Conservation (phyloP, 192 early-diverging fungal species). For the Cetraspora pellucida region DNA sequence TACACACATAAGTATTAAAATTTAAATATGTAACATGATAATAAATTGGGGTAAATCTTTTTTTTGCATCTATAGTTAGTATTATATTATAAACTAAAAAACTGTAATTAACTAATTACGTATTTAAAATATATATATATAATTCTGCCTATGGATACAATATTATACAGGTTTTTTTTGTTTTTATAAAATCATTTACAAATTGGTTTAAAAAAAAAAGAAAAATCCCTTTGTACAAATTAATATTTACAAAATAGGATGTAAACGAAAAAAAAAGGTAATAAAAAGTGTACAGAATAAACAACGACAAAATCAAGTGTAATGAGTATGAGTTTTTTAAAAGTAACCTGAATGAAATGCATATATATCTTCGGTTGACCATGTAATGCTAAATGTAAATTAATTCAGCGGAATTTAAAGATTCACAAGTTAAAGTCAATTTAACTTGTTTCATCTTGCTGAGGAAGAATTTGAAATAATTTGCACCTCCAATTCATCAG, state of each 20-base stretch:
- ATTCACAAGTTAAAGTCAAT: too few relatives aligned
- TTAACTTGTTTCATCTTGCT: too few relatives aligned
- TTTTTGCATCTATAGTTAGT: too few relatives aligned
- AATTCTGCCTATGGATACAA: constrained; percentile 20
- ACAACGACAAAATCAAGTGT: neutral
- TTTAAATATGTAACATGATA: too few relatives aligned
- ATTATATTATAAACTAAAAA: too few relatives aligned
- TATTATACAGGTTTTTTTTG: neutral
- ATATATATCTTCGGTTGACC: neutral
- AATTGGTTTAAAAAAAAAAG: neutral
- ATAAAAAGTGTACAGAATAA: neutral
- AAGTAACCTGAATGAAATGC: neutral
- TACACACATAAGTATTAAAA: too few relatives aligned
- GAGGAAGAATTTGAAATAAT: too few relatives aligned
- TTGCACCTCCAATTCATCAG: too few relatives aligned
- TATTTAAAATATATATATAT: neutral
- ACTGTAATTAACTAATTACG: too few relatives aligned
- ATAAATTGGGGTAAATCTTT: too few relatives aligned
- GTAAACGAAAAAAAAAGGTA: neutral
- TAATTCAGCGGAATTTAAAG: too few relatives aligned
- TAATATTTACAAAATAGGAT: constrained; percentile 23
- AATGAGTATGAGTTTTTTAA: neutral
- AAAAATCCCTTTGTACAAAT: neutral
- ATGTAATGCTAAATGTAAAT: too few relatives aligned
- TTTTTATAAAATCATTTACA: neutral